These are phyloP conservation scores for Litsea cubeba DNA, from an alignment of 164 flowering plant species.

Conservation along the genomic window DNA sequence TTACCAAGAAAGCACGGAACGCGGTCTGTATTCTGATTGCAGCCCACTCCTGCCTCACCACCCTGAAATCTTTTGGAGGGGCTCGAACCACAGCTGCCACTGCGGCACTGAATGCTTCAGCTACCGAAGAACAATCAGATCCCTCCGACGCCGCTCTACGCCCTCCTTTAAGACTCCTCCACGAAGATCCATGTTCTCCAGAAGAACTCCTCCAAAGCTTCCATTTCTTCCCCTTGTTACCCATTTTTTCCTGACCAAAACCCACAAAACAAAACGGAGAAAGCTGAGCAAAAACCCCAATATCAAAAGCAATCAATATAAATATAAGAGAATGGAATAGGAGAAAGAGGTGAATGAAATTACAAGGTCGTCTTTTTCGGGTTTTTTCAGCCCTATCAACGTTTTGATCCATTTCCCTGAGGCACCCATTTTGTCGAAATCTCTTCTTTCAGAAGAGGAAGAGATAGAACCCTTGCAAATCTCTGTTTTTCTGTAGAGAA, in stretches of 20 bases:
- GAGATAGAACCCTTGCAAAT: background rate
- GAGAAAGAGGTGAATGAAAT: slow-evolving; percentile 13
- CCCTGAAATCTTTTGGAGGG: slow-evolving; percentile 64
- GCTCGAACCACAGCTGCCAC: slow-evolving; percentile 72
- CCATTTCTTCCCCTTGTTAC: slow-evolving; percentile 49
- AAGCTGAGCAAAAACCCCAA: slow-evolving; percentile 1
- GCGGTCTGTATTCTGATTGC: slow-evolving; percentile 87
- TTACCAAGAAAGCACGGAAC: slow-evolving; percentile 84
- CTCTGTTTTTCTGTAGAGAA: background rate
- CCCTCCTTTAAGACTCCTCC: slow-evolving; percentile 28
- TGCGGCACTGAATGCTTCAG: slow-evolving; percentile 51
- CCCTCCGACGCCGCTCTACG: slow-evolving; percentile 35
- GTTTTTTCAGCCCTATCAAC: slow-evolving; percentile 48
- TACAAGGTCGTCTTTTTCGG: slow-evolving; percentile 42
- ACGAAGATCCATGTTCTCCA: slow-evolving; percentile 24
- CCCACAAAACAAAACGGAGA: background rate
- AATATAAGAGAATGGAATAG: background rate
- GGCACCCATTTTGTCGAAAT: slow-evolving; percentile 52
- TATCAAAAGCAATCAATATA: background rate
- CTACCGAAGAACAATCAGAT: slow-evolving; percentile 37
- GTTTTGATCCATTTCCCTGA: slow-evolving; percentile 87
- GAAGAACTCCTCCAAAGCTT: slow-evolving; percentile 64
- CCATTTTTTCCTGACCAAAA: slow-evolving; percentile 28
- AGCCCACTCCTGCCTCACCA: slow-evolving; percentile 88
- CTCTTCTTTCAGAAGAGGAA: background rate